Evolutionary conservation across 768 basidiomycete genomes (phyloP).

Genomic region (Tylopilus intermedius): DNA sequence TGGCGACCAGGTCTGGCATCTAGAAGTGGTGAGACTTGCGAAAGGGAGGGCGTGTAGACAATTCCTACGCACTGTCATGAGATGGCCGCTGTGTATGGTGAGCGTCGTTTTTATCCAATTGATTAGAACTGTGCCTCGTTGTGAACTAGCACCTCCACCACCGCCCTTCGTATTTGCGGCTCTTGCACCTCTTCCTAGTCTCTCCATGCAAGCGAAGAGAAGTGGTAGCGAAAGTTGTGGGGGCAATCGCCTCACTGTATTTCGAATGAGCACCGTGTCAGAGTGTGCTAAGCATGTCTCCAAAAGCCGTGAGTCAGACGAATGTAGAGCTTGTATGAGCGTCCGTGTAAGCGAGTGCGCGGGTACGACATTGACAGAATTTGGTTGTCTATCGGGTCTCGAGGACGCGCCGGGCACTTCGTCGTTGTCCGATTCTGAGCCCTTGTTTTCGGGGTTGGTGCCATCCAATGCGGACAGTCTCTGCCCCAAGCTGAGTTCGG

Average conservation of each 20-base stretch:
- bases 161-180: constrained; percentile 72
- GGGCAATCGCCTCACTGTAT: constrained; percentile 83
- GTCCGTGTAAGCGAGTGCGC: constrained; percentile 89
- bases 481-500: constrained; percentile 89
- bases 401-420: constrained; percentile 35
- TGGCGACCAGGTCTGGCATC: constrained; percentile 90
- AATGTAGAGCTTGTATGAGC: constrained; percentile 93
- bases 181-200: constrained; percentile 71
- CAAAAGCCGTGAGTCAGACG: constrained; percentile 81
- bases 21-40: constrained; percentile 29
- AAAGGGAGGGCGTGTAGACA: not conserved
- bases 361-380: constrained; percentile 48
- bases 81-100: constrained; percentile 79
- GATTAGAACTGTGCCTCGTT: constrained; percentile 64
- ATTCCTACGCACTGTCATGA: constrained; percentile 77
- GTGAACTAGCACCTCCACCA: constrained; percentile 74
- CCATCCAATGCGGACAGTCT: constrained; percentile 73
- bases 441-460: constrained; percentile 33
- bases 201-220: constrained; percentile 83
- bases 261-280: constrained; percentile 72
- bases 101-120: constrained; percentile 81
- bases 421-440: constrained; percentile 42
- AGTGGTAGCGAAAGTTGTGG: constrained; percentile 83
- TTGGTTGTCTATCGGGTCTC: constrained; percentile 14
- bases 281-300: constrained; percentile 86